Conservation (phyloP, 305 asterid genomes). For the Fraxinus nigra region DNA sequence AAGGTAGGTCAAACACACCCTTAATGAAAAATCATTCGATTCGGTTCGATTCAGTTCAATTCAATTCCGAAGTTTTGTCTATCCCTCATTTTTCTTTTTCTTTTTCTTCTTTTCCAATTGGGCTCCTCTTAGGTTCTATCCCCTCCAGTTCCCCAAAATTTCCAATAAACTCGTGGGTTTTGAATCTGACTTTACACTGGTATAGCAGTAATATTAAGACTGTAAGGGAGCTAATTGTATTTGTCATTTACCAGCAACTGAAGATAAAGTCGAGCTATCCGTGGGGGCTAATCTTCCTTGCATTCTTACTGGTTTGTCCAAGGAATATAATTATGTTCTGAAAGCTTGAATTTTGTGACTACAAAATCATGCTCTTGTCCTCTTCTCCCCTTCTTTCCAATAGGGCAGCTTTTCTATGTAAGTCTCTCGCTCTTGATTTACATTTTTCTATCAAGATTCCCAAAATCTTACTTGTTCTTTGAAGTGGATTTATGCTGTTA, state of each 20-base stretch:
- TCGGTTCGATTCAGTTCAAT: too few species aligned
- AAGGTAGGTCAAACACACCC: too few species aligned
- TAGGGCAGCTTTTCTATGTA: constrained; percentile 35
- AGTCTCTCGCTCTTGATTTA: constrained; percentile 13
- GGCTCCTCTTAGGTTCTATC: not conserved
- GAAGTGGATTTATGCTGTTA: not conserved
- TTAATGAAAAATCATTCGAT: too few species aligned
- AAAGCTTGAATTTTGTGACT: constrained; percentile 24
- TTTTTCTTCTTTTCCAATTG: not conserved
- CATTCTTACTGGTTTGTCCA: not conserved
- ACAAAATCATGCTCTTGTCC: constrained; percentile 39
- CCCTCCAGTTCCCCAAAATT: not conserved
- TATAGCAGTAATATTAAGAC: not conserved
- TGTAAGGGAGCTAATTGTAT: not conserved
- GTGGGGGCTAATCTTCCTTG: not conserved
- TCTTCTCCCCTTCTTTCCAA: constrained; percentile 38
- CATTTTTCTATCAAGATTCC: not conserved
- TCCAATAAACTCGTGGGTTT: constrained; percentile 6
- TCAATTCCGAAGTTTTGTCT: too few species aligned
- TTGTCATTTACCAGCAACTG: constrained; percentile 17
- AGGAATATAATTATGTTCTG: constrained; percentile 12
- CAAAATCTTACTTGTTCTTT: not conserved
- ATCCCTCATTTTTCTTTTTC: too few species aligned
- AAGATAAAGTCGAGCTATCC: constrained; percentile 26
- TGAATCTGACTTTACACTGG: not conserved